Evolutionary conservation across 2,329 filamentous ascomycete species (phyloP), one percentile per base, ranked within the genome.

Genomic region (Lecanicillium sp.): DNA sequence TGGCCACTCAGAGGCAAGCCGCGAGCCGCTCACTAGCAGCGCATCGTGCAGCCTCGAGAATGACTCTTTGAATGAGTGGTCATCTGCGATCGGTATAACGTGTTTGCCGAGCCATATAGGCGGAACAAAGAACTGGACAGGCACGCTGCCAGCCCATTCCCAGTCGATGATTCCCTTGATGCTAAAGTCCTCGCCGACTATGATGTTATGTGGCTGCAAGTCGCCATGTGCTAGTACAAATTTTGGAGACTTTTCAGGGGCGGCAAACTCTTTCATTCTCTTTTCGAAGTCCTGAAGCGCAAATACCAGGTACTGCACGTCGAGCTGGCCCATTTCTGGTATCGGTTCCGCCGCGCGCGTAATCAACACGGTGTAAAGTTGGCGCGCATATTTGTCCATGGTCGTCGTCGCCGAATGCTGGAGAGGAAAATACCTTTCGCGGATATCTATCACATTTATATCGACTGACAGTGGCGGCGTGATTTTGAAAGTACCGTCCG

Each of bases 131-230:
- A 49, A 49, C 1, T 21, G n/a, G 11, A 12, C 11, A 9, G 47
- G 47, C 14, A 49, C 39, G 2, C 39, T 44, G 7, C 32, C 39
- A 10, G 40, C 42, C 48, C 48, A 46, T 21, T 50, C 48, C 48
- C 48, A 50, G 30, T 47, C 48, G 21, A 50, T 42, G 37, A 50
- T 50, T 9, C 41, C 48, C 20, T 36, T 42, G 30, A 50, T 45
- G 35, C 29, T 42, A 14, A 24, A 38, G 36, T 46, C 42, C 9
- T 37, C 43, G 17, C 20, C 40, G 7, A 51, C 10, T n/a, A 51
- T 42, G 20, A 51, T 51, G 10, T 51, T 51, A 2, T 29, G 36
- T 8, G 49, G 49, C n/a, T 27, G 44, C 24, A 48, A 26, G 24
- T 51, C 44, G 8, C 49, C 49, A 21, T 51, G 49, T 3, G 30